phyloP scores from a whole-genome alignment of 23 red algal genomes.

The Gracilaria gracilis region DNA sequence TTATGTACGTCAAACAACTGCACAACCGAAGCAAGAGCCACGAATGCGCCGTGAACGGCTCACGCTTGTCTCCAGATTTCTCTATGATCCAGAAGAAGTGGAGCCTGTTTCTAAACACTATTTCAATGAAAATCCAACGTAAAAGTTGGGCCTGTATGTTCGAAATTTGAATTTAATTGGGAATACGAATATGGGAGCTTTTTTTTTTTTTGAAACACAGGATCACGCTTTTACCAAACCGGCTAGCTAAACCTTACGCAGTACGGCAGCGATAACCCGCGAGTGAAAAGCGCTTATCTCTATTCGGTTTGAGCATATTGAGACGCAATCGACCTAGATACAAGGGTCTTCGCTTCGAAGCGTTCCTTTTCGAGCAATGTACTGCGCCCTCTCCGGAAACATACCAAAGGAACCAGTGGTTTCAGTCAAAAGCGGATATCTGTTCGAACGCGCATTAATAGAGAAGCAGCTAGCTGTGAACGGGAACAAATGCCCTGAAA shows the following conservation, averaged over 20 bases:
- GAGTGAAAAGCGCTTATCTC: no score
- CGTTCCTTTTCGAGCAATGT: constrained; percentile 49
- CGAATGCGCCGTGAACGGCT: constrained; percentile 34
- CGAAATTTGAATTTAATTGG: not conserved
- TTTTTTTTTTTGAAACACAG: not conserved
- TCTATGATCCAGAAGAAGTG: not conserved
- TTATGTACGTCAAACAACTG: no score
- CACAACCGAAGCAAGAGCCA: not conserved
- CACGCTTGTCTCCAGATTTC: not conserved
- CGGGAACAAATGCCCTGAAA: constrained; percentile 73
- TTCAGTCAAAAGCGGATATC: constrained; percentile 74
- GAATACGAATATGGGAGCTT: not conserved
- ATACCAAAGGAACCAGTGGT: constrained; percentile 78
- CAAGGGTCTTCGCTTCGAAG: not conserved
- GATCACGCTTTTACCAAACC: not conserved
- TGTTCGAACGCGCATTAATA: constrained; percentile 88
- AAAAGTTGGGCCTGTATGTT: no score
- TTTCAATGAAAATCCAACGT: no score
- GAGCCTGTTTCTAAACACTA: no score
- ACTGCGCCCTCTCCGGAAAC: constrained; percentile 76
- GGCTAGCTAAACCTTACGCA: no score
- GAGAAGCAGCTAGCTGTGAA: constrained; percentile 64
- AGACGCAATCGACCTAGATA: no score
- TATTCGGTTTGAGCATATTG: no score
- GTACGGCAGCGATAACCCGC: no score